A percentile compares a stretch with the other conserved stretches of the same genome.
phyloP scores from a whole-genome alignment of 164 flowering plant genomes.

The Cinnamomum micranthum region DNA sequence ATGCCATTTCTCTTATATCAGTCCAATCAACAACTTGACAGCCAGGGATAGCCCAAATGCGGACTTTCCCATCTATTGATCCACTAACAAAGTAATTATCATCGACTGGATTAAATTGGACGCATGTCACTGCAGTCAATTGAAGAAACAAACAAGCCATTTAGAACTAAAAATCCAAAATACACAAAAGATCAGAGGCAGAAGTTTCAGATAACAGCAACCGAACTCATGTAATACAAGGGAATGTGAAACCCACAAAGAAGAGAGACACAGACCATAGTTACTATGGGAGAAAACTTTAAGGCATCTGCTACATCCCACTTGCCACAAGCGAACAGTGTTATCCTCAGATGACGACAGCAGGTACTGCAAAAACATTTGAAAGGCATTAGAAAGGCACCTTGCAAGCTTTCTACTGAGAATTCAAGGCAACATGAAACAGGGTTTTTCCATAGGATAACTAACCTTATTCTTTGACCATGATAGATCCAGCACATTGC shows the following conservation, averaged over 20 bases:
- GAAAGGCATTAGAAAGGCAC: neutral
- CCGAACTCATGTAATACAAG: neutral
- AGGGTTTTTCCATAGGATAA: neutral
- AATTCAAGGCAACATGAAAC: neutral
- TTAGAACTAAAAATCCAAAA: neutral
- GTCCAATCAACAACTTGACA: conserved; percentile 81
- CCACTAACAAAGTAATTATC: conserved; percentile 78
- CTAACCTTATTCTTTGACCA: conserved; percentile 91
- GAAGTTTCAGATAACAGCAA: neutral
- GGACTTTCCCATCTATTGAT: conserved; percentile 83
- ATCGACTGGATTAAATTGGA: conserved; percentile 83
- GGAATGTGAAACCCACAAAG: neutral
- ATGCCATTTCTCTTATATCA: conserved; percentile 27
- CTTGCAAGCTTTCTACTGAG: neutral
- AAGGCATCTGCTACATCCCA: conserved; percentile 60
- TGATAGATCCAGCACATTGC: conserved; percentile 79
- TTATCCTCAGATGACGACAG: conserved; percentile 81
- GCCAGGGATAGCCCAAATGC: conserved; percentile 69
- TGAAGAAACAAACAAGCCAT: conserved; percentile 6
- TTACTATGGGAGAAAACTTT: conserved; percentile 63
- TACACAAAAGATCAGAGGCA: neutral
- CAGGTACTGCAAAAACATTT: conserved; percentile 51
- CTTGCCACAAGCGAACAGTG: conserved; percentile 90
- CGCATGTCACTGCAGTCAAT: conserved; percentile 67
- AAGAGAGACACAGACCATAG: conserved; percentile 43